Percentiles rank a stretch among this genome's conserved stretches.
Evolutionary conservation across 1,284 basidiomycete species (phyloP).

Genomic region (Phylloboletellus chloephorus): DNA sequence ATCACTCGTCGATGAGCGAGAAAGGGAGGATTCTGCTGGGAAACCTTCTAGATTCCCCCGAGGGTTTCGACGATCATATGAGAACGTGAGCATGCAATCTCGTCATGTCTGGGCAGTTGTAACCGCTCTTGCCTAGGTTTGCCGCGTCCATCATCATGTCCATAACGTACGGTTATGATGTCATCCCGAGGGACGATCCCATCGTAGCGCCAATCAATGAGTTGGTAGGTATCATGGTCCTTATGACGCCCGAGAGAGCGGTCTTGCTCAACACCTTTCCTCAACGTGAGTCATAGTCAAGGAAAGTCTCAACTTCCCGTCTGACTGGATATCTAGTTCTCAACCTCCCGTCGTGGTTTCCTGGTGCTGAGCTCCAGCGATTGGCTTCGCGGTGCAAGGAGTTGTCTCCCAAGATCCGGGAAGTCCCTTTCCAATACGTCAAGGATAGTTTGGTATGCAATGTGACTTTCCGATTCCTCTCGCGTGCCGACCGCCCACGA

Average conservation of each 20-base stretch:
- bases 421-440: slow-evolving; percentile 32
- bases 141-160: slow-evolving; percentile 22
- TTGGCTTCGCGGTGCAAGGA: slow-evolving; percentile 22
- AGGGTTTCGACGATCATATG: slow-evolving; percentile 8
- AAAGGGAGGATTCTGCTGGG: slow-evolving; percentile 8
- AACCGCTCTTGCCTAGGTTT: slow-evolving; percentile 10
- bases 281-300: slow-evolving; percentile 15
- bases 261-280: slow-evolving; percentile 20
- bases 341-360: slow-evolving; percentile 34
- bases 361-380: slow-evolving; percentile 26
- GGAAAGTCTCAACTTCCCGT: slow-evolving; percentile 8
- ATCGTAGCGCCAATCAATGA: slow-evolving; percentile 17
- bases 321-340: slow-evolving; percentile 17
- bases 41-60: slow-evolving; percentile 13
- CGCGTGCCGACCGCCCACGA: not conserved
- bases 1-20: slow-evolving; percentile 10
- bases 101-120: not conserved
- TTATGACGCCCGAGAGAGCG: slow-evolving; percentile 21
- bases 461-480: not conserved
- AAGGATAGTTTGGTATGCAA: slow-evolving; percentile 29
- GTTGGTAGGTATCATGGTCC: slow-evolving; percentile 7
- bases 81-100: slow-evolving; percentile 14
- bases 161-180: slow-evolving; percentile 22
- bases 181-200: slow-evolving; percentile 14
- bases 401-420: slow-evolving; percentile 24